Percentiles rank a stretch among this genome's conserved stretches.
Evolutionary conservation across 192 early-diverging fungal genomes (phyloP).

Genomic region (Umbelopsis isabellina): DNA sequence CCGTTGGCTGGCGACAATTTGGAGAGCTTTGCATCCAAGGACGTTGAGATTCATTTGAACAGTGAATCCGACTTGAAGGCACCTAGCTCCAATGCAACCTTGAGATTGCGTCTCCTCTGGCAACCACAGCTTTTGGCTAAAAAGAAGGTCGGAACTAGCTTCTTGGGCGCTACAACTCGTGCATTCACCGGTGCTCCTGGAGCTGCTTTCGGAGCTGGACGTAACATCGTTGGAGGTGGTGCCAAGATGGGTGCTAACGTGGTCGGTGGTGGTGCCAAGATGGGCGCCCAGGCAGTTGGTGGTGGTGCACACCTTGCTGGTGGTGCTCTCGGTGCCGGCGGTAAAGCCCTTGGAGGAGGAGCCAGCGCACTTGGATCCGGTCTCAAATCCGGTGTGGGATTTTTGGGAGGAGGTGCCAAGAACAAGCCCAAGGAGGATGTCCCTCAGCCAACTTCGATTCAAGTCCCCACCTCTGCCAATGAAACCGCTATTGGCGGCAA

Average conservation of each 20-base stretch:
- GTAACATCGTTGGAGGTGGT: conserved; percentile 61
- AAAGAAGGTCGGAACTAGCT: conserved; percentile 34
- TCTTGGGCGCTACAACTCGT: conserved; percentile 42
- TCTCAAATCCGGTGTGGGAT: conserved; percentile 2
- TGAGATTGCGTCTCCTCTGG: conserved; percentile 63
- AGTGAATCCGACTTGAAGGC: conserved; percentile 15
- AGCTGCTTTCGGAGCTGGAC: conserved; percentile 57
- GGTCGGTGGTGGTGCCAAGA: conserved; percentile 46
- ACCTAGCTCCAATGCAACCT: conserved; percentile 32
- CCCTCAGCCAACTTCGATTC: neutral
- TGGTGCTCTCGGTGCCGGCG: conserved; percentile 39
- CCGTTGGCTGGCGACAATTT: conserved; percentile 44
- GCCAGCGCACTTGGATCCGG: conserved; percentile 41
- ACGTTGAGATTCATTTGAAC: conserved; percentile 19
- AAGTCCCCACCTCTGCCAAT: neutral
- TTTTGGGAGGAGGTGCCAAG: neutral
- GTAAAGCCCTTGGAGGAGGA: conserved; percentile 34
- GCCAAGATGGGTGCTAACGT: conserved; percentile 57
- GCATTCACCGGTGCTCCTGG: conserved; percentile 57
- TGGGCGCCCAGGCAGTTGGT: conserved; percentile 27
- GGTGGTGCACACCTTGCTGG: conserved; percentile 44
- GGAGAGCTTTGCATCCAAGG: conserved; percentile 32
- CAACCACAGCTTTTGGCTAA: conserved; percentile 51
- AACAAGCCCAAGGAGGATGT: neutral
- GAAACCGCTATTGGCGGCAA: neutral